These are phyloP conservation scores for Gardenia jasminoides DNA, from an alignment of 257 asterid species.

Conservation along the genomic window DNA sequence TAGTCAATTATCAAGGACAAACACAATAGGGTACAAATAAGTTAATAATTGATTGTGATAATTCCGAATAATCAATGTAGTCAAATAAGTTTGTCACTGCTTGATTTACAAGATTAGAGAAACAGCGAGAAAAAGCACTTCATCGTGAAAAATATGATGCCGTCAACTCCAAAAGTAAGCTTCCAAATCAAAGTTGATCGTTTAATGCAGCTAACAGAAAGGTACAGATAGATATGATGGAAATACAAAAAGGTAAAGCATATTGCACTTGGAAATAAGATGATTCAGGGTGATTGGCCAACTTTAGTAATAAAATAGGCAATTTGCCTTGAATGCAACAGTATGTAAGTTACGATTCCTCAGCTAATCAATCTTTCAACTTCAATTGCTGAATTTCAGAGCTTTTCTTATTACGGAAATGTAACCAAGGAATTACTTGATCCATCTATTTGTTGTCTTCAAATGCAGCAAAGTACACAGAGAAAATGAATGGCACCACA, in stretches of 20 bases:
- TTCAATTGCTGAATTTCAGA: not conserved
- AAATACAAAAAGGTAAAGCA: not conserved
- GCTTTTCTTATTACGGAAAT: not conserved
- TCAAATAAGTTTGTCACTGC: not conserved
- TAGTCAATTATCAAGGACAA: not conserved
- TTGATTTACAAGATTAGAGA: not conserved
- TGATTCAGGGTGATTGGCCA: not conserved
- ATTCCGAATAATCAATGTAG: not conserved
- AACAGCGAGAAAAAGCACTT: not conserved
- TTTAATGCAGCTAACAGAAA: not conserved
- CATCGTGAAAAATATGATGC: no score
- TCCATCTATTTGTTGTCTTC: not conserved
- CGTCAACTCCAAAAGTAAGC: not conserved
- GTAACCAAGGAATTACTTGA: not conserved
- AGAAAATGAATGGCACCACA: not conserved
- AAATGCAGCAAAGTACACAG: not conserved
- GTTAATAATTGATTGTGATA: not conserved
- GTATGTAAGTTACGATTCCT: not conserved
- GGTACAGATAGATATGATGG: not conserved
- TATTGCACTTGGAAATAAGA: not conserved
- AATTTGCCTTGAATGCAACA: not conserved
- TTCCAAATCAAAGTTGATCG: not conserved
- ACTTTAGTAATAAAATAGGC: not conserved
- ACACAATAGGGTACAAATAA: not conserved
- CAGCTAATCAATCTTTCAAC: not conserved